A percentile compares a stretch with the other conserved stretches of the same genome.
Evolutionary conservation across 1,139 yeast genomes (phyloP).

Genomic region (Yamadazyma jaroonii): DNA sequence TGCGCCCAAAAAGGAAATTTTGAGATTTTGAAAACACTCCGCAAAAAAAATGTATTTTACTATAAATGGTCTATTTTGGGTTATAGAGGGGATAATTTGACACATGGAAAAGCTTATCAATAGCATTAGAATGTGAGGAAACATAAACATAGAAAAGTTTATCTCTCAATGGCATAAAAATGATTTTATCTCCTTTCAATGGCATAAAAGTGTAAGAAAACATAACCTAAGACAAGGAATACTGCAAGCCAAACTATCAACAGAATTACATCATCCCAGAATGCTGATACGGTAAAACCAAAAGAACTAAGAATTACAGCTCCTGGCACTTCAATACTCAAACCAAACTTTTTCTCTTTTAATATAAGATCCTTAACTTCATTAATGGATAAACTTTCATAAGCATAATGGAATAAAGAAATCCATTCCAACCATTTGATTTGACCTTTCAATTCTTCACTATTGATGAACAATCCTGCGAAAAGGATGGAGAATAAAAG

Average conservation of each 20-base stretch:
- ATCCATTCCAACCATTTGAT: slow-evolving; percentile 79
- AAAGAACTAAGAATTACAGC: slow-evolving; percentile 94
- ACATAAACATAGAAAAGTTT: too few relatives aligned
- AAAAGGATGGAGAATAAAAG: slow-evolving; percentile 81
- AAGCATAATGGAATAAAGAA: slow-evolving; percentile 92
- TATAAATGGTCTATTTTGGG: too few relatives aligned
- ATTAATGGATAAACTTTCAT: slow-evolving; percentile 86
- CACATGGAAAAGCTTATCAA: too few relatives aligned
- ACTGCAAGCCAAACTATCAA: slow-evolving; percentile 47
- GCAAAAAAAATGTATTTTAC: too few relatives aligned
- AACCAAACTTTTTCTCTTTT: slow-evolving; percentile 85
- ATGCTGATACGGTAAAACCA: slow-evolving; percentile 84
- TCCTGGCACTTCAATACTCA: slow-evolving; percentile 96
- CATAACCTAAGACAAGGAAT: slow-evolving; percentile 67
- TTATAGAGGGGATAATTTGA: too few relatives aligned
- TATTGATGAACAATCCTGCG: slow-evolving; percentile 90
- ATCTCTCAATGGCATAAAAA: too few relatives aligned
- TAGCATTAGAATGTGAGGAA: too few relatives aligned
- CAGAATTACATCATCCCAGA: slow-evolving; percentile 59
- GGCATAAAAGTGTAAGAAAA: slow-evolving; percentile 69
- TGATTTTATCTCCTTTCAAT: slow-evolving; percentile 67
- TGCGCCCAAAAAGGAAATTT: not conserved
- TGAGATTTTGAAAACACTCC: not conserved
- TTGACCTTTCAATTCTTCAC: slow-evolving; percentile 67
- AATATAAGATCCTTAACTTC: slow-evolving; percentile 88